Evolutionary conservation across 169 alveolate genomes (phyloP).

Genomic region (Plasmodium vivax): DNA sequence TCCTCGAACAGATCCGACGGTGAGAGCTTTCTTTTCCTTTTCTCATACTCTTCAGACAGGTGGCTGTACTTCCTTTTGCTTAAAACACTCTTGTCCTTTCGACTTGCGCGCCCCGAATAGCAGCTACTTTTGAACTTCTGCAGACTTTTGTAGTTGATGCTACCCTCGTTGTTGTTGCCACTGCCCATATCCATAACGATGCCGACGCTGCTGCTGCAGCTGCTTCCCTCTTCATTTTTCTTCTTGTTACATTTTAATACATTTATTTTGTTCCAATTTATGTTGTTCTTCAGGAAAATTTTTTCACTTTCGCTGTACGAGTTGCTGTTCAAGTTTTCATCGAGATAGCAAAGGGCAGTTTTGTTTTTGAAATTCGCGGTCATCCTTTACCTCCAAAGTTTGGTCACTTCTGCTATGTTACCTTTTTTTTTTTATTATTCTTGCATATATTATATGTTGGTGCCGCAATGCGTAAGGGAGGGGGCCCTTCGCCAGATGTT

Average conservation of each 20-base stretch:
- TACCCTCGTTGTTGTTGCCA: neutral
- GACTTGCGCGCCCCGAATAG: neutral
- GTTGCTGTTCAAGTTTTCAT: slow-evolving; percentile 33
- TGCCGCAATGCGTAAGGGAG: neutral
- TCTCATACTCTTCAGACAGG: slow-evolving; percentile 2
- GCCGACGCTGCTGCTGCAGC: neutral
- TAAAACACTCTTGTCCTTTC: neutral
- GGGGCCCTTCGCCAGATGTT: neutral
- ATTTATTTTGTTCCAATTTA: slow-evolving; percentile 40
- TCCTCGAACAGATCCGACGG: neutral
- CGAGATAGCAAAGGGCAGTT: slow-evolving; percentile 8
- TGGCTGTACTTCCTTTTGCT: slow-evolving; percentile 4
- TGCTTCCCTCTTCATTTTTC: neutral
- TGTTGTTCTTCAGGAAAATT: slow-evolving; percentile 36
- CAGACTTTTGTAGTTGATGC: neutral
- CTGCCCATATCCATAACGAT: neutral
- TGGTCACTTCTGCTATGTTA: neutral
- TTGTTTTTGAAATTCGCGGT: slow-evolving; percentile 14
- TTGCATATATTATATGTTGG: neutral
- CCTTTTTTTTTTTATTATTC: neutral
- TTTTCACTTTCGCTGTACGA: slow-evolving; percentile 45
- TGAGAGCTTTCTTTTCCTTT: slow-evolving; percentile 12
- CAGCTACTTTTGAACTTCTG: neutral
- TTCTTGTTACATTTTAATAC: neutral
- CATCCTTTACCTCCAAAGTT: slow-evolving; percentile 23